These are phyloP conservation scores for Serpula lacrymans DNA, from an alignment of 768 basidiomycete species.

Conservation along the genomic window DNA sequence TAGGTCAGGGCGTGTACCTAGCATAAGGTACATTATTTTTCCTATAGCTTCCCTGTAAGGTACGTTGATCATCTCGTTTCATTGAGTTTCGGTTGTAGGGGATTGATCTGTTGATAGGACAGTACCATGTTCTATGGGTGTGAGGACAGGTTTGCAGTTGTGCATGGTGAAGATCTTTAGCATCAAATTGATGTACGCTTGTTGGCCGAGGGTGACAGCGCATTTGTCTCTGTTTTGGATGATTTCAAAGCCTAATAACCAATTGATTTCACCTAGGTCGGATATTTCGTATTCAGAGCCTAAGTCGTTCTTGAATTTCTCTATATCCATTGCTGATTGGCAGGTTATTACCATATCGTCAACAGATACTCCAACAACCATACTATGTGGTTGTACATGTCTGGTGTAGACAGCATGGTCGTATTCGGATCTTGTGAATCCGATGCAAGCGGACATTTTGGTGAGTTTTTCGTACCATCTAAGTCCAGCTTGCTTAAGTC, in stretches of 20 bases:
- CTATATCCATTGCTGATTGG: background rate
- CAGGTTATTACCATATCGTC: constrained; percentile 8
- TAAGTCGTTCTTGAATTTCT: constrained; percentile 6
- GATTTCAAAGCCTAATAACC: constrained; percentile 11
- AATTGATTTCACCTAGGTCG: constrained; percentile 5
- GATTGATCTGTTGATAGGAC: too few species aligned
- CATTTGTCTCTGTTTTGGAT: too few species aligned
- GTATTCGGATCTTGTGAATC: background rate
- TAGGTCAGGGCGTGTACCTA: constrained; percentile 29
- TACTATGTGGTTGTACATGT: background rate
- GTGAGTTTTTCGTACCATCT: constrained; percentile 9
- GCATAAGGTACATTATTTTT: constrained; percentile 23
- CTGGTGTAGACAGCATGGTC: constrained; percentile 8
- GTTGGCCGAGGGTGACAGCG: too few species aligned
- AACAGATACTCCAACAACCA: constrained; percentile 1
- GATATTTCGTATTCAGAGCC: background rate
- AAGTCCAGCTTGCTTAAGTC: constrained; percentile 5
- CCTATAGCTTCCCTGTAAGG: too few species aligned
- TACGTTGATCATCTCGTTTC: too few species aligned
- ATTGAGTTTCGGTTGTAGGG: too few species aligned
- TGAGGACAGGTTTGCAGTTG: too few species aligned
- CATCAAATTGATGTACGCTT: too few species aligned
- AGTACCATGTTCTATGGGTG: too few species aligned
- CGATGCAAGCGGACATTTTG: background rate
- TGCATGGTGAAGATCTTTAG: too few species aligned